Conservation (phyloP, 1,139 yeast genomes). For the Kodamaea plutei region DNA sequence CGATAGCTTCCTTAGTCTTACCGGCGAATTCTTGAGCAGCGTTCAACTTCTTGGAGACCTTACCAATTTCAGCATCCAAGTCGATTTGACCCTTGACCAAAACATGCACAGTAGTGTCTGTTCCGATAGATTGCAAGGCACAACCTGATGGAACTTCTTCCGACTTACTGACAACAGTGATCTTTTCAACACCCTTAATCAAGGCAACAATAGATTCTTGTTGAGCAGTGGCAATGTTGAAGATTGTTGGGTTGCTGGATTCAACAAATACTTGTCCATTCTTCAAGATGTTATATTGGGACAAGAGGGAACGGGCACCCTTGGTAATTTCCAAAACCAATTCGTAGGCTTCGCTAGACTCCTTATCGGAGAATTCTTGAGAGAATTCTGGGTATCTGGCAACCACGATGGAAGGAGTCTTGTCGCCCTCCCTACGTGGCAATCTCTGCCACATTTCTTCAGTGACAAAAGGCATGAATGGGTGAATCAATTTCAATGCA, state of each 20-base stretch:
- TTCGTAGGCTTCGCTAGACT: constrained; percentile 72
- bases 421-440: constrained; percentile 79
- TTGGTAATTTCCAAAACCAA: constrained; percentile 82
- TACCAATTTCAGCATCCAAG: constrained; percentile 81
- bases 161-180: constrained; percentile 53
- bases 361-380: constrained; percentile 55
- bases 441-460: constrained; percentile 99
- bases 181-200: constrained; percentile 82
- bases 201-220: constrained; percentile 81
- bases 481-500: constrained; percentile 89
- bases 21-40: constrained; percentile 50
- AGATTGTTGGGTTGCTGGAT: constrained; percentile 46
- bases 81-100: constrained; percentile 94
- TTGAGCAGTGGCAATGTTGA: constrained; percentile 60
- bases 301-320: constrained; percentile 85
- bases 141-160: constrained; percentile 79
- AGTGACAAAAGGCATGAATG: constrained; percentile 95
- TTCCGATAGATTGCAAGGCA: constrained; percentile 76
- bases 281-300: constrained; percentile 85
- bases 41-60: constrained; percentile 72
- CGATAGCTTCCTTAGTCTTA: constrained; percentile 40
- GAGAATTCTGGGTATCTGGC: constrained; percentile 75
- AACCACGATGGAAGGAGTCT: constrained; percentile 65
- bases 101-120: constrained; percentile 81
- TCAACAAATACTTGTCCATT: constrained; percentile 85